Percentiles rank a stretch among this genome's conserved stretches.
These are phyloP conservation scores for Blastobotrys arbuscula DNA, from an alignment of 1,139 yeast genomes.

Conservation along the genomic window DNA sequence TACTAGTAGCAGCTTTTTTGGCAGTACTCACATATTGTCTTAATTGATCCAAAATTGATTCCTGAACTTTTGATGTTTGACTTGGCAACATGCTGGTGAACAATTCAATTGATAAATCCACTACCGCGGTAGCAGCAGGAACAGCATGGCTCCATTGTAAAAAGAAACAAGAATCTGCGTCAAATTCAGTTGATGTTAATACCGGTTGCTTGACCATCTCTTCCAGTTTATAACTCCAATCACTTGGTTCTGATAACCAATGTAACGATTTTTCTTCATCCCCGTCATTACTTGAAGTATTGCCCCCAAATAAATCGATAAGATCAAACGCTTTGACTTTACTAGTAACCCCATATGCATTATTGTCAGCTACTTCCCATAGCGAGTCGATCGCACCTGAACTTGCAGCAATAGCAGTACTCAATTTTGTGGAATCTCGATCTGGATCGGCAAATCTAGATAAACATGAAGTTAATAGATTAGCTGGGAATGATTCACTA, in stretches of 20 bases:
- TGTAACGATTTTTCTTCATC: constrained; percentile 24
- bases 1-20: constrained; percentile 17
- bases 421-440: constrained; percentile 23
- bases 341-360: constrained; percentile 34
- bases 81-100: constrained; percentile 67
- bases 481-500: constrained; percentile 31
- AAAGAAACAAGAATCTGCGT: constrained; percentile 22
- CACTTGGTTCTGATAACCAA: constrained; percentile 29
- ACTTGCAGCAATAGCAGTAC: constrained; percentile 33
- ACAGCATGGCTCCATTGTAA: constrained; percentile 13
- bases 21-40: constrained; percentile 42
- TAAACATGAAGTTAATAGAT: constrained; percentile 33
- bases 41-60: constrained; percentile 75
- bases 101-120: constrained; percentile 73
- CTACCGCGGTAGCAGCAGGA: constrained; percentile 43
- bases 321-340: constrained; percentile 24
- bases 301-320: constrained; percentile 1
- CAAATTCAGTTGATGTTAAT: constrained; percentile 26
- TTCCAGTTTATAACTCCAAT: constrained; percentile 23
- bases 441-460: constrained; percentile 35
- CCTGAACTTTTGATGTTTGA: constrained; percentile 75
- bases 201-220: constrained; percentile 22
- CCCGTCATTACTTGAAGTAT: not conserved
- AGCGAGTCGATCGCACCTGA: constrained; percentile 31
- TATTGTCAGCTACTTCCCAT: constrained; percentile 33